Evolutionary conservation across 2,329 filamentous ascomycete genomes (phyloP).

Genomic region (Diaporthe nobilis): DNA sequence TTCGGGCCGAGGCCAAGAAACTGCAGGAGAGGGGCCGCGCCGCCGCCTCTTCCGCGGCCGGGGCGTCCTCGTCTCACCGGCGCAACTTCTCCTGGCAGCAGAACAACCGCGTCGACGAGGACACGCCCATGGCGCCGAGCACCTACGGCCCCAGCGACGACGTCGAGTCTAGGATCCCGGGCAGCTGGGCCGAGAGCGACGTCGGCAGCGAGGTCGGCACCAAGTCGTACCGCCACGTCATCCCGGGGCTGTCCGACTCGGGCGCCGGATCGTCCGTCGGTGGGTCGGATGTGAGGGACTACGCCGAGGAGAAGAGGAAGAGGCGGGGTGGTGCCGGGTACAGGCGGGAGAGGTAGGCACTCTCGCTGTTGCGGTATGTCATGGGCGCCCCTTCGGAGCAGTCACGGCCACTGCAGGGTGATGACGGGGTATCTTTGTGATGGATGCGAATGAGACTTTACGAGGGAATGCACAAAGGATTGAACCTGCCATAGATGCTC

Average conservation of each 20-base stretch:
- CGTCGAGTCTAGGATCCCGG: conserved; percentile 51
- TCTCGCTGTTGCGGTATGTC: conserved; percentile 14
- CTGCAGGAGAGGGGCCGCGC: conserved; percentile 67
- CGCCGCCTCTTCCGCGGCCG: conserved; percentile 61
- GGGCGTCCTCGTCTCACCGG: conserved; percentile 47
- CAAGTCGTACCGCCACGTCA: conserved; percentile 70
- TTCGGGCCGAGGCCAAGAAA: conserved; percentile 69
- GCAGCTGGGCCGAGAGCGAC: conserved; percentile 58
- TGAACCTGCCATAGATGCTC: not conserved
- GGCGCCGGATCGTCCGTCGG: conserved; percentile 47
- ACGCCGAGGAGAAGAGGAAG: conserved; percentile 60
- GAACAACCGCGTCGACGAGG: conserved; percentile 40
- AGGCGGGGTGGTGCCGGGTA: conserved; percentile 52
- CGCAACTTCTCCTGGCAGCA: conserved; percentile 43
- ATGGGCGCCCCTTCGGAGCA: conserved; percentile 1
- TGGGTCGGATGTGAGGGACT: conserved; percentile 53
- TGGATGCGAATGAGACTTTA: conserved; percentile 4
- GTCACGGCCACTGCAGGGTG: not conserved
- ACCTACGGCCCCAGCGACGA: conserved; percentile 41
- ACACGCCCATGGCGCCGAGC: conserved; percentile 41
- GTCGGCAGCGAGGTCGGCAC: conserved; percentile 66
- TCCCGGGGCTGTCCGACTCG: conserved; percentile 62
- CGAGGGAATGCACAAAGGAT: not conserved
- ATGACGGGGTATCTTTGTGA: not conserved
- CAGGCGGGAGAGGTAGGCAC: conserved; percentile 46